Percentiles rank a stretch among this genome's conserved stretches.
These are phyloP conservation scores for Phytophthora crassamura DNA, from an alignment of 352 stramenopile species.

Conservation along the genomic window DNA sequence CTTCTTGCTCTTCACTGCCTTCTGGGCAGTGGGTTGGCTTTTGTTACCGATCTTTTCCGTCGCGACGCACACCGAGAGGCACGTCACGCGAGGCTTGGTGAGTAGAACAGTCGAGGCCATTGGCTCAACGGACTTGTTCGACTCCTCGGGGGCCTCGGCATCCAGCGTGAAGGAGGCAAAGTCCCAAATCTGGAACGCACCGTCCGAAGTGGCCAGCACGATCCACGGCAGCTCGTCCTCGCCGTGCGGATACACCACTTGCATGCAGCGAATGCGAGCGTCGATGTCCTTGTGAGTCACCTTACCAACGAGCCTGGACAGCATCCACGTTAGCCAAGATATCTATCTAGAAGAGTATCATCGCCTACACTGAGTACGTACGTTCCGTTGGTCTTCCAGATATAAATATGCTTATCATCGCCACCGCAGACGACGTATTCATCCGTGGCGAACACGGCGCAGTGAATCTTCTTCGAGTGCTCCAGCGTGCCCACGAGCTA, in stretches of 20 bases:
- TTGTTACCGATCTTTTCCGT: constrained; percentile 23
- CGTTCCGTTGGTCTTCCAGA: constrained; percentile 78
- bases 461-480: constrained; percentile 81
- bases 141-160: constrained; percentile 50
- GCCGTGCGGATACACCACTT: constrained; percentile 74
- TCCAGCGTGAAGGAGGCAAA: constrained; percentile 69
- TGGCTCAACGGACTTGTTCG: constrained; percentile 61
- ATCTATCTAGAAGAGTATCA: not conserved
- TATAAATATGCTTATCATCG: constrained; percentile 85
- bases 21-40: constrained; percentile 18
- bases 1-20: constrained; percentile 57
- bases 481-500: constrained; percentile 71
- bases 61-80: constrained; percentile 68
- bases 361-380: constrained; percentile 38
- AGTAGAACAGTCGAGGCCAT: constrained; percentile 70
- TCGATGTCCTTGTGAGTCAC: constrained; percentile 68
- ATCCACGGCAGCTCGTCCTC: constrained; percentile 69
- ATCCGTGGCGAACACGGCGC: constrained; percentile 75
- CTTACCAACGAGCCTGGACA: constrained; percentile 68
- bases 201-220: constrained; percentile 78
- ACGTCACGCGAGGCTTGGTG: constrained; percentile 80
- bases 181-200: constrained; percentile 85
- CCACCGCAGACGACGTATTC: constrained; percentile 79
- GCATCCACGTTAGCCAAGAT: constrained; percentile 9
- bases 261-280: constrained; percentile 74